Conservation (phyloP, 768 basidiomycete genomes). For the Rubroboletus pulcherrimus region DNA sequence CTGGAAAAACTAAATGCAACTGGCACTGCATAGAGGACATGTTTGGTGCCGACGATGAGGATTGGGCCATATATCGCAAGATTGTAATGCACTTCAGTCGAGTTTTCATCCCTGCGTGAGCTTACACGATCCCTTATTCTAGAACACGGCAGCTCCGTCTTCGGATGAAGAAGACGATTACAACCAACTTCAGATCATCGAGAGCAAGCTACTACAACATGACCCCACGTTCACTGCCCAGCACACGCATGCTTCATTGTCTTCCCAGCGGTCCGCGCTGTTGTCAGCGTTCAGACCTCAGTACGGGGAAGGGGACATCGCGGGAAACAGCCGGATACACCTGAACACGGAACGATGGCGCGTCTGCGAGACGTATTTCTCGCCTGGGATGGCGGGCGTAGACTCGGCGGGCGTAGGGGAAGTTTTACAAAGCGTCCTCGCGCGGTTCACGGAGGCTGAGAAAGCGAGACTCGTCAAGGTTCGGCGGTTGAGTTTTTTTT, state of each 20-base stretch:
- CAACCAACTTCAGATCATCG: conserved; percentile 64
- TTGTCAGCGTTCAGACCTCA: conserved; percentile 80
- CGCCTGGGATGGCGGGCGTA: conserved; percentile 89
- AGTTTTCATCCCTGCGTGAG: background rate
- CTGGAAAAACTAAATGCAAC: conserved; percentile 1
- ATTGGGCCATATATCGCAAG: conserved; percentile 97
- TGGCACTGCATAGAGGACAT: conserved; percentile 63
- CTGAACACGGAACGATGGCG: conserved; percentile 88
- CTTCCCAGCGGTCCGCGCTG: conserved; percentile 77
- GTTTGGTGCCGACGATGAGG: conserved; percentile 92
- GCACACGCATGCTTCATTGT: conserved; percentile 77
- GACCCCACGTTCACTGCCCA: conserved; percentile 82
- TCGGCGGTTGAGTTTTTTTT: background rate
- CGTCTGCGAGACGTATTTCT: conserved; percentile 90
- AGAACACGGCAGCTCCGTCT: conserved; percentile 69
- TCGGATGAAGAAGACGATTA: conserved; percentile 91
- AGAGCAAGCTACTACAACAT: conserved; percentile 73
- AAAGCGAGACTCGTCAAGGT: conserved; percentile 77
- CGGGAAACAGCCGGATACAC: conserved; percentile 74
- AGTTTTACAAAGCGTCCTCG: conserved; percentile 79
- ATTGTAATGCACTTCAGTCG: conserved; percentile 53
- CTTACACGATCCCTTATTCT: background rate
- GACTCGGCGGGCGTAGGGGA: conserved; percentile 96
- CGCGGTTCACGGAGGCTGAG: conserved; percentile 63
- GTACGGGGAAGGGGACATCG: conserved; percentile 72